Evolutionary conservation across 345 rosid species (phyloP).

Genomic region (Lagerstroemia speciosa): DNA sequence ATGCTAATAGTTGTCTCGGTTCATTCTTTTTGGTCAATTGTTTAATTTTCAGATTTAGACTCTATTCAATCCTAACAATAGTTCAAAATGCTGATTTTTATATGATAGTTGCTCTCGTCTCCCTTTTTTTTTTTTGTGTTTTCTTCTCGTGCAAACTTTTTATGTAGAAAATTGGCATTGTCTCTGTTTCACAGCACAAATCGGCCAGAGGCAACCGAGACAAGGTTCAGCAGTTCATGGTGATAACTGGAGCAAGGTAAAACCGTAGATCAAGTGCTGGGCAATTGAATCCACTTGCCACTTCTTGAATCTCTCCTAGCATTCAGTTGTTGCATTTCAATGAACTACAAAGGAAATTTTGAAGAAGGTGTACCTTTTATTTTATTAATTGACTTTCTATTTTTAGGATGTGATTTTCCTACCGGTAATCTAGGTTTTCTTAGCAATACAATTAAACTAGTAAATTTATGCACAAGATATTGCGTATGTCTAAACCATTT

Average conservation of each 20-base stretch:
- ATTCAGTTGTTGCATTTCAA: not conserved
- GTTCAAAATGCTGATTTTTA: not conserved
- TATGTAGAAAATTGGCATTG: not conserved
- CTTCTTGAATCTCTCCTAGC: not conserved
- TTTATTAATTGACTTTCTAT: not conserved
- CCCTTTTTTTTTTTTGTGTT: not conserved
- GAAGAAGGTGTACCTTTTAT: not conserved
- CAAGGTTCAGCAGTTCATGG: slow-evolving; percentile 81
- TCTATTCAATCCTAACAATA: not conserved
- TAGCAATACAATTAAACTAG: not conserved
- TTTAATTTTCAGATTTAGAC: not conserved
- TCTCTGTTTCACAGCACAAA: slow-evolving; percentile 47
- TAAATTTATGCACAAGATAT: too few relatives aligned
- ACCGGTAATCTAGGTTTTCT: not conserved
- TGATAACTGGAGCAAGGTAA: slow-evolving; percentile 85
- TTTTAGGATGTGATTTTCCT: not conserved
- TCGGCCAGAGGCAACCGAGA: slow-evolving; percentile 77
- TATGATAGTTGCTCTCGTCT: not conserved
- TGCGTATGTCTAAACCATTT: too few relatives aligned
- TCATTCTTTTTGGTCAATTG: not conserved
- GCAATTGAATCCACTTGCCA: not conserved
- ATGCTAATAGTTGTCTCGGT: not conserved
- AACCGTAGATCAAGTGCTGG: not conserved
- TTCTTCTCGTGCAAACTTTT: not conserved
- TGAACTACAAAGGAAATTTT: not conserved